A percentile compares a stretch with the other conserved stretches of the same genome.
Conservation (phyloP, 2,329 filamentous ascomycete genomes). For the Clarireedia sp. region DNA sequence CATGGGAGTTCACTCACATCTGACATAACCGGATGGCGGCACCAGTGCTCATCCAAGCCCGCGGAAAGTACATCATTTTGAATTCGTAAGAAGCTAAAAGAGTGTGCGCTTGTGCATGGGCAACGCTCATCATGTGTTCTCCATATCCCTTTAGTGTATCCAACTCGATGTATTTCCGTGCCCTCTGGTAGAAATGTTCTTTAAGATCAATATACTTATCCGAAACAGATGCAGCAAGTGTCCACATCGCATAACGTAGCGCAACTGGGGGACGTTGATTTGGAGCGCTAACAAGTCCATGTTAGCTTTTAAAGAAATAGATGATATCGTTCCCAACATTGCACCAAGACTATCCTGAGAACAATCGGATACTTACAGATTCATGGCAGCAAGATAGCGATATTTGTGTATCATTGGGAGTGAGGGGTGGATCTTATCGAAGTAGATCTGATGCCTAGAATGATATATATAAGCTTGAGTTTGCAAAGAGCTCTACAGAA, state of each 20-base stretch:
- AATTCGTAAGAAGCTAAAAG: conserved; percentile 83
- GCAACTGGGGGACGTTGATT: conserved; percentile 79
- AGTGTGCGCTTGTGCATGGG: conserved; percentile 78
- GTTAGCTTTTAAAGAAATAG: background rate
- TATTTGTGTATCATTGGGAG: conserved; percentile 84
- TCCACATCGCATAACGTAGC: conserved; percentile 92
- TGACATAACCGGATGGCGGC: conserved; percentile 71
- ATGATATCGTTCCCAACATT: too few relatives aligned
- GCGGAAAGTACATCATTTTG: conserved; percentile 94
- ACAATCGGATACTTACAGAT: conserved; percentile 46
- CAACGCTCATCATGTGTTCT: conserved; percentile 77
- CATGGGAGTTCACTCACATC: conserved; percentile 51
- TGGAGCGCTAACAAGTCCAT: conserved; percentile 48
- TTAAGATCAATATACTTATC: conserved; percentile 76
- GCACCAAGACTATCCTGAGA: background rate
- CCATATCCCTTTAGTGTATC: conserved; percentile 92
- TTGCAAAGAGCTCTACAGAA: conserved; percentile 11
- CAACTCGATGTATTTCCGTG: conserved; percentile 81
- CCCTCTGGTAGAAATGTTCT: conserved; percentile 81
- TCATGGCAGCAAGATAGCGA: conserved; percentile 81
- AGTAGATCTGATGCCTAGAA: conserved; percentile 70
- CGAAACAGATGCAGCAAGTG: conserved; percentile 74
- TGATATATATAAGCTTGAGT: conserved; percentile 20
- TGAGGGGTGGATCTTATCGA: conserved; percentile 81
- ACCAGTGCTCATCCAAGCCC: conserved; percentile 90